These are phyloP conservation scores for Arabis alpina DNA, from an alignment of 345 rosid species.

Conservation along the genomic window DNA sequence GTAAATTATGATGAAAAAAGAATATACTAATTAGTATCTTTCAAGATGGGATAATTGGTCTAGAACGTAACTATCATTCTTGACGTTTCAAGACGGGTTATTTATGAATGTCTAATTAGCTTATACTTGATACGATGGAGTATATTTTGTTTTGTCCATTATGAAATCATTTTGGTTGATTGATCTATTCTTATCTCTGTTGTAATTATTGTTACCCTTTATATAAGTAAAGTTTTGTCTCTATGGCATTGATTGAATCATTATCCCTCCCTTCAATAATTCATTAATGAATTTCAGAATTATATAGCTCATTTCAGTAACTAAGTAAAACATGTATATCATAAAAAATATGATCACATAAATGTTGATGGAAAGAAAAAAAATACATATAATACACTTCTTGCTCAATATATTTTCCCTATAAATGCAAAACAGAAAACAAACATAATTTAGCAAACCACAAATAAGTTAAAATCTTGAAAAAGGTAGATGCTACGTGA, in stretches of 20 bases:
- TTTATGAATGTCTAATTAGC: neutral
- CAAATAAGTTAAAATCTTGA: neutral
- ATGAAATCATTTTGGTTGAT: constrained; percentile 16
- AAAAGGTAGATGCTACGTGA: no score
- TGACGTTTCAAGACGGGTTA: neutral
- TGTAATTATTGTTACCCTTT: constrained; percentile 35
- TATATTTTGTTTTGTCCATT: neutral
- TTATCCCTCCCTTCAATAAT: constrained; percentile 20
- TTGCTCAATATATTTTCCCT: no score
- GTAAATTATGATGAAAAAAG: neutral
- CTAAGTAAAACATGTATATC: neutral
- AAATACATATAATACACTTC: no score
- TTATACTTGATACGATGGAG: neutral
- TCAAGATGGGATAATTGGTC: neutral
- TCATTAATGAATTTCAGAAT: neutral
- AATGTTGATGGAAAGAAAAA: no score
- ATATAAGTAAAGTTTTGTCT: constrained; percentile 17
- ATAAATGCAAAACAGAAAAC: no score
- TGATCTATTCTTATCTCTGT: constrained; percentile 18
- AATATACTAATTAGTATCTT: neutral
- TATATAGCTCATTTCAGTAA: neutral
- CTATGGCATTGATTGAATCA: constrained; percentile 32
- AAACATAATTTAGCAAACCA: neutral
- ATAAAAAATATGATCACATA: neutral
- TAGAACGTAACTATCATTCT: constrained; percentile 23